Base-by-base conservation (phyloP, 2,329 filamentous ascomycete genomes). In the Lojkania enalia region DNA sequence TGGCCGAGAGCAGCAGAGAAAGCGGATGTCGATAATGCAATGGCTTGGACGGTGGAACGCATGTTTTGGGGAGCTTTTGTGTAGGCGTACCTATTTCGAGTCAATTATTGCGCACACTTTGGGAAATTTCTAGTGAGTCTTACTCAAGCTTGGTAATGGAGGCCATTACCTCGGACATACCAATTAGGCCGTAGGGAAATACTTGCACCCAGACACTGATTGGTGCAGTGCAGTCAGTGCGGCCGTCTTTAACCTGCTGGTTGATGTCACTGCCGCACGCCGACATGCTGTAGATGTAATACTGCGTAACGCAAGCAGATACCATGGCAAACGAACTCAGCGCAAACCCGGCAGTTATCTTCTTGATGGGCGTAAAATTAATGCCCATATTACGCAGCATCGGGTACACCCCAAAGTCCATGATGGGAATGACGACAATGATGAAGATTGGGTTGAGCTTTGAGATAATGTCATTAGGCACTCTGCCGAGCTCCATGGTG, bases 401-500 rank as follows among this genome's bases (percentile, higher is more conserved):
- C 0, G 87, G 88, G 69, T 90, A 91, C 46, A 91, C 55, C 30
- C 83, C 31, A 38, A 64, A 59, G 46, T 91, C 87, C 57, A 84
- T 80, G 48, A 90, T 71, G 0, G 63, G 64, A 18, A 66, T 58
- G 2, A 90, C 80, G 61, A 91, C 82, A 57, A 91, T 80, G 51
- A 91, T 82, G 35, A 85, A 82, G 55, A 91, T 82, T 2, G 87
- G 86, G 69, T 91, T 85, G 20, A 91, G 75, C 70, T 90, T 90
- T 61, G 85, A 79, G 58, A 91, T 81, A 42, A 91, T 75, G 60
- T 91, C 87, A 74, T 91, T 91, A 55, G 87, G 88, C 1, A 88
- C 79, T 11, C 84, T 84, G 58, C 86, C 76, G 2, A 85, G 78
- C 38, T 80, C 67, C 86, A 88, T 82, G 35, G 82, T 83, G 11